Conservation (phyloP, 495 filamentous ascomycete species). For the Lophiostoma macrostomum region DNA sequence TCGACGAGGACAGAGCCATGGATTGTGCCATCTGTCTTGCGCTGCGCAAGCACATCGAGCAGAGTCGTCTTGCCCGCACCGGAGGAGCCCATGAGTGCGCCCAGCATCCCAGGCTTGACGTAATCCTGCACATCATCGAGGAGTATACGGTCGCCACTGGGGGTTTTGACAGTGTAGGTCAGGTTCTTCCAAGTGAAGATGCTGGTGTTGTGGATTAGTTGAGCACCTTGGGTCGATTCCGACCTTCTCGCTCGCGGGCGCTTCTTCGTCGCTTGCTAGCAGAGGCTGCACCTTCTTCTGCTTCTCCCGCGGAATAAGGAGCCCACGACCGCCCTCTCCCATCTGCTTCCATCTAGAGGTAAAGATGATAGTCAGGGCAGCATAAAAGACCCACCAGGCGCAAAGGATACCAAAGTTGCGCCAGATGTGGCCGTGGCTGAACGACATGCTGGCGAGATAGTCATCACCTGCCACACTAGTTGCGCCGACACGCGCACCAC, state of each 20-base stretch:
- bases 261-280: constrained; percentile 1
- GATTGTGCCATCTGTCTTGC: constrained; percentile 34
- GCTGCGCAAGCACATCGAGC: constrained; percentile 39
- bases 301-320: constrained; percentile 17
- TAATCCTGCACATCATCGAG: constrained; percentile 34
- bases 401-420: constrained; percentile 36
- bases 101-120: constrained; percentile 37
- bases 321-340: neutral
- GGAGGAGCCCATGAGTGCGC: constrained; percentile 37
- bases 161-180: constrained; percentile 9
- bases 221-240: constrained; percentile 9
- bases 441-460: constrained; percentile 21
- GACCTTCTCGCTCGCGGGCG: neutral
- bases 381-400: constrained; percentile 28
- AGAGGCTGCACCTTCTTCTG: neutral
- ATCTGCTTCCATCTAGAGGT: constrained; percentile 19
- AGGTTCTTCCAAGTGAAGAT: constrained; percentile 24
- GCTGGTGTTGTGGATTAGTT: constrained; percentile 9
- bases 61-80: constrained; percentile 41
- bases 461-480: constrained; percentile 27
- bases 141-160: constrained; percentile 14
- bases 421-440: constrained; percentile 24
- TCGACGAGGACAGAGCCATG: constrained; percentile 38
- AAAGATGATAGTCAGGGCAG: constrained; percentile 28
- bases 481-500: constrained; percentile 17